A percentile compares a stretch with the other conserved stretches of the same genome.
Evolutionary conservation across 192 early-diverging fungal genomes (phyloP).

Genomic region (Spizellomyces sp.): DNA sequence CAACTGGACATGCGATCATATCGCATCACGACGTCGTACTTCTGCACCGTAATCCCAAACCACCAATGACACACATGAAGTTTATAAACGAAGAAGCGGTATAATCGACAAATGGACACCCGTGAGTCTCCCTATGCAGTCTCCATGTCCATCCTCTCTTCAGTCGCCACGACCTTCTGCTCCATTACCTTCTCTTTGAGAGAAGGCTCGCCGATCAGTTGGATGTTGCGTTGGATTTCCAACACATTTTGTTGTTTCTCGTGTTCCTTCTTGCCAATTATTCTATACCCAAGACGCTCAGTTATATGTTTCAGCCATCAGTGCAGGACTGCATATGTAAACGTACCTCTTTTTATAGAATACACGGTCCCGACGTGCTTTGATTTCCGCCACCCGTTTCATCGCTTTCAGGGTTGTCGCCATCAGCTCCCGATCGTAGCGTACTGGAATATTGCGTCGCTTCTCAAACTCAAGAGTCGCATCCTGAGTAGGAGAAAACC

Average conservation of each 20-base stretch:
- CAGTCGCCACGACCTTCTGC: conserved; percentile 55
- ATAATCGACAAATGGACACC: neutral
- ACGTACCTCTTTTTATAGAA: conserved; percentile 71
- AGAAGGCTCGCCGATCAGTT: conserved; percentile 70
- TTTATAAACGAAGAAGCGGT: no score
- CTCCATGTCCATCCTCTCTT: conserved; percentile 68
- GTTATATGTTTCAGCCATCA: conserved; percentile 46
- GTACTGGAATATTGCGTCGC: conserved; percentile 95
- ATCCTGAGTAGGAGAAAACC: conserved; percentile 59
- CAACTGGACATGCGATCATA: no score
- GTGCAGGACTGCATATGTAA: neutral
- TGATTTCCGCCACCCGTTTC: conserved; percentile 96
- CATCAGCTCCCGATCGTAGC: conserved; percentile 97
- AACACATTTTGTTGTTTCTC: conserved; percentile 76
- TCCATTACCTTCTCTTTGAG: conserved; percentile 67
- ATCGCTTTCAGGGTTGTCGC: conserved; percentile 97
- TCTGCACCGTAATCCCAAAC: no score
- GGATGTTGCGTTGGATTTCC: conserved; percentile 84
- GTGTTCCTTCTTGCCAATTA: conserved; percentile 83
- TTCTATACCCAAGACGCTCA: conserved; percentile 13
- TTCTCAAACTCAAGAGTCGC: conserved; percentile 98
- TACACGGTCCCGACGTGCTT: conserved; percentile 87
- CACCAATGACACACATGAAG: no score
- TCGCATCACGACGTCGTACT: no score
- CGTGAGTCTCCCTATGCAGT: conserved; percentile 45